Evolutionary conservation across 2,329 filamentous ascomycete species (phyloP).

Genomic region (Trichoderma sp.): DNA sequence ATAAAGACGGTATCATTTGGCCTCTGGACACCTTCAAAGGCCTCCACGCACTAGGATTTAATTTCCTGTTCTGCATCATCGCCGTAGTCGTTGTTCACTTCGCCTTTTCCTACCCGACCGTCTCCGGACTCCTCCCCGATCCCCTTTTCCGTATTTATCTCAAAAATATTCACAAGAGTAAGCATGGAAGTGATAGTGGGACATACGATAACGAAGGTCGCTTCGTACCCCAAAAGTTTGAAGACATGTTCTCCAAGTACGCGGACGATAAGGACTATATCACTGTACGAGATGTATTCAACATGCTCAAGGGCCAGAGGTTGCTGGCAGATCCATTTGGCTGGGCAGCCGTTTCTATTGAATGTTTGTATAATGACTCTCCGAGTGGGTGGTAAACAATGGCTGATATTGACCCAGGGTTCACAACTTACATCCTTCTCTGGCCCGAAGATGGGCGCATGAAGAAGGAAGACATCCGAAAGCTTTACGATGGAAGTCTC

Average conservation of each 20-base stretch:
- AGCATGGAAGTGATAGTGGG: constrained; percentile 47
- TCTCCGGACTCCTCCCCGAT: constrained; percentile 37
- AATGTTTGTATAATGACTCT: constrained; percentile 25
- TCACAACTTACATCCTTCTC: constrained; percentile 48
- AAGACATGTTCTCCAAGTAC: constrained; percentile 51
- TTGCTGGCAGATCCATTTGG: constrained; percentile 44
- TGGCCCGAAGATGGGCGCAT: constrained; percentile 54
- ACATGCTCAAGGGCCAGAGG: constrained; percentile 41
- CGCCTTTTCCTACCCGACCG: constrained; percentile 47
- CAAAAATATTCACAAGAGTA: constrained; percentile 41
- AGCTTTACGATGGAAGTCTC: constrained; percentile 27
- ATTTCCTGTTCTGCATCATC: constrained; percentile 38
- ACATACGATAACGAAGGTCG: constrained; percentile 49
- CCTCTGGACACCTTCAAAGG: constrained; percentile 40
- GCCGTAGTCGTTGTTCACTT: constrained; percentile 41
- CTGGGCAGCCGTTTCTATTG: constrained; percentile 25
- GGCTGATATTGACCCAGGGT: constrained; percentile 19
- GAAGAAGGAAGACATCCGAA: constrained; percentile 51
- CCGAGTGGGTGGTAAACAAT: too few relatives aligned
- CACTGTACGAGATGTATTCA: constrained; percentile 36
- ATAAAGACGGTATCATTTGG: constrained; percentile 41
- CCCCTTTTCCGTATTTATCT: constrained; percentile 40
- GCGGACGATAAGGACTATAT: constrained; percentile 40
- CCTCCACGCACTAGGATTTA: constrained; percentile 42
- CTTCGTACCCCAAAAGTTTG: constrained; percentile 49